phyloP scores from a whole-genome alignment of 2,329 filamentous ascomycete species.

The Coniochaeta ligniaria region DNA sequence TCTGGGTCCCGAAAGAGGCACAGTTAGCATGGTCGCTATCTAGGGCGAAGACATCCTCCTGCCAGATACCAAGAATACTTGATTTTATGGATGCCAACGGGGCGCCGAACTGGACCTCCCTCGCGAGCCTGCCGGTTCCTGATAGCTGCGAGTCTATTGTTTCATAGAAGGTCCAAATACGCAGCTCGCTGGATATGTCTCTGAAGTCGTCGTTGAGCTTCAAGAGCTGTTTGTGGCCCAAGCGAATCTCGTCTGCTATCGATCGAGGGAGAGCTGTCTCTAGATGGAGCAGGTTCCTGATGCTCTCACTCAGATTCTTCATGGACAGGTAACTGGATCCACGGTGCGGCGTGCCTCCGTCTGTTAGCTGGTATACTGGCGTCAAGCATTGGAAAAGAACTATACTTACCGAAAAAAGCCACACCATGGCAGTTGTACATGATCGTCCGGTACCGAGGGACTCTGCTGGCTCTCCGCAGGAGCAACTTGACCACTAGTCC shows the following conservation, averaged over 20 bases:
- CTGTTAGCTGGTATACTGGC: slow-evolving; percentile 6
- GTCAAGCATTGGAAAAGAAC: no score
- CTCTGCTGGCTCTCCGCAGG: slow-evolving; percentile 37
- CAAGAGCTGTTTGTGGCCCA: slow-evolving; percentile 41
- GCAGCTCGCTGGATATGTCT: slow-evolving; percentile 48
- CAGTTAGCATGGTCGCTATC: slow-evolving; percentile 49
- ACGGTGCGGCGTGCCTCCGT: slow-evolving; percentile 49
- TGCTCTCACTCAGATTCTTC: slow-evolving; percentile 45
- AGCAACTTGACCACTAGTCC: slow-evolving; percentile 53
- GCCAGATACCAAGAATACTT: slow-evolving; percentile 40
- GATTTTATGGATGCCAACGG: slow-evolving; percentile 53
- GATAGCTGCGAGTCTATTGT: slow-evolving; percentile 53
- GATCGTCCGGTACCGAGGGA: slow-evolving; percentile 31
- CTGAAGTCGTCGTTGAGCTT: slow-evolving; percentile 48
- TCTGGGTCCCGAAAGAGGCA: slow-evolving; percentile 44
- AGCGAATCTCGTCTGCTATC: slow-evolving; percentile 41
- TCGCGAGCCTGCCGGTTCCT: slow-evolving; percentile 29
- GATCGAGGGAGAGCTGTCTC: slow-evolving; percentile 41
- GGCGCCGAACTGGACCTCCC: slow-evolving; percentile 49
- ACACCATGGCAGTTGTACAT: slow-evolving; percentile 52
- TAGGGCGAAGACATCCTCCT: slow-evolving; percentile 44
- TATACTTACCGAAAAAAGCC: slow-evolving; percentile 46
- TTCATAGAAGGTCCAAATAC: slow-evolving; percentile 57
- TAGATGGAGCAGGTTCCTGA: slow-evolving; percentile 43
- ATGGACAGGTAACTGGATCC: slow-evolving; percentile 58